These are phyloP conservation scores for Eustoma russellianum DNA, from an alignment of 257 asterid genomes.

Conservation along the genomic window DNA sequence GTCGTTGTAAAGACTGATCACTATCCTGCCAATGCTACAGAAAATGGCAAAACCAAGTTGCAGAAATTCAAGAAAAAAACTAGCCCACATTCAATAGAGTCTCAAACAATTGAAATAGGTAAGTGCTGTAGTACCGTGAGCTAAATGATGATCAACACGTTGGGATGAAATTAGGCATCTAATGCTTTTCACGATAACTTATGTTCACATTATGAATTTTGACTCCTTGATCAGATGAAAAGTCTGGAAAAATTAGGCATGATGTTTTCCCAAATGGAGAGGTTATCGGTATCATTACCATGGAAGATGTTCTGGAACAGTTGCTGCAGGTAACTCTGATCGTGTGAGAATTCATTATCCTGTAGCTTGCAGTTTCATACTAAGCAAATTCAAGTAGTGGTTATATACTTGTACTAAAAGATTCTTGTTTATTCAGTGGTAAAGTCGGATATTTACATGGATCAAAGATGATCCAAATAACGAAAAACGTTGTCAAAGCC, in stretches of 20 bases:
- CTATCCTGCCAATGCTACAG: slow-evolving; percentile 9
- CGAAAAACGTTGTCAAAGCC: too few relatives aligned
- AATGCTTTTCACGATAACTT: neutral
- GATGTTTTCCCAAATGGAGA: slow-evolving; percentile 31
- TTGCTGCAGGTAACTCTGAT: slow-evolving; percentile 39
- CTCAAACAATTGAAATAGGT: slow-evolving; percentile 18
- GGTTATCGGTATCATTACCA: slow-evolving; percentile 52
- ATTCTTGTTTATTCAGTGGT: too few relatives aligned
- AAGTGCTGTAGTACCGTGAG: neutral
- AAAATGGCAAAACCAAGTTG: slow-evolving; percentile 8
- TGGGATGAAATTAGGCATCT: slow-evolving; percentile 9
- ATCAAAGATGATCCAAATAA: too few relatives aligned
- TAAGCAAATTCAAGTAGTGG: too few relatives aligned
- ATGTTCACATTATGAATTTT: neutral
- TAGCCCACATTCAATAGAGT: slow-evolving; percentile 14
- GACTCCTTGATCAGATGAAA: slow-evolving; percentile 12
- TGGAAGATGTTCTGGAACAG: slow-evolving; percentile 69
- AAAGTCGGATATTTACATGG: too few relatives aligned
- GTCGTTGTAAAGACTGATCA: slow-evolving; percentile 33
- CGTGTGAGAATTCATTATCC: too few relatives aligned
- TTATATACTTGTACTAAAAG: too few relatives aligned
- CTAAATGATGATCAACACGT: neutral
- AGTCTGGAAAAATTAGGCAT: slow-evolving; percentile 15
- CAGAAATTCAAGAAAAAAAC: slow-evolving; percentile 16
- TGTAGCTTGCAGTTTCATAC: too few relatives aligned